Conservation (phyloP, 352 stramenopile species). For the Pythium grandisporangium region DNA sequence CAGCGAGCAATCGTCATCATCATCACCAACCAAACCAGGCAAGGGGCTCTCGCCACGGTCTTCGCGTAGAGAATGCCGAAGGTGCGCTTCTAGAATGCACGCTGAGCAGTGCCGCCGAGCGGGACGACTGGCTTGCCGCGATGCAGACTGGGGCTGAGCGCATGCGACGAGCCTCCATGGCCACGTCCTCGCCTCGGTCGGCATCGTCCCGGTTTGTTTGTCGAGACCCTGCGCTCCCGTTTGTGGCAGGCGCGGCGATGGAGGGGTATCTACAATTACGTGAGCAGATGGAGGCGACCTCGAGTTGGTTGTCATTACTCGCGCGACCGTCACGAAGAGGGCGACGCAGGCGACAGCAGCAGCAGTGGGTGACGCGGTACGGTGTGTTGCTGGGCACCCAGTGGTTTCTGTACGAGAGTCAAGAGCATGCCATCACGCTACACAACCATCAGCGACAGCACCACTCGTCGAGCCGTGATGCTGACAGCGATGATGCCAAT, state of each 20-base stretch:
- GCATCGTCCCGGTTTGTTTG: conserved; percentile 8
- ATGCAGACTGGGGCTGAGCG: conserved; percentile 8
- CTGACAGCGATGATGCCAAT: conserved; percentile 1
- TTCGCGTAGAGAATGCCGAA: conserved; percentile 53
- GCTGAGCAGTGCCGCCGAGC: conserved; percentile 21
- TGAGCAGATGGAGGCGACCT: conserved; percentile 21
- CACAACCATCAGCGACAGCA: conserved; percentile 11
- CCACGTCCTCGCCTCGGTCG: too few relatives aligned
- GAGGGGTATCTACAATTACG: conserved; percentile 59
- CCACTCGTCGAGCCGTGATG: too few relatives aligned
- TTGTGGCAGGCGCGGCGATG: conserved; percentile 51
- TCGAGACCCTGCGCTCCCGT: conserved; percentile 42
- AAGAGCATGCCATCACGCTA: conserved; percentile 33
- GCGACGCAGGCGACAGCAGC: too few relatives aligned
- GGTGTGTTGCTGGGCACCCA: conserved; percentile 60
- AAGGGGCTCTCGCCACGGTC: conserved; percentile 17
- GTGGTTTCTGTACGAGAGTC: conserved; percentile 62
- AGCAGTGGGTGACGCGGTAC: conserved; percentile 46
- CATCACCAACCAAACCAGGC: too few relatives aligned
- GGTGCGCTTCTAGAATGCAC: conserved; percentile 51
- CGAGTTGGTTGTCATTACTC: too few relatives aligned
- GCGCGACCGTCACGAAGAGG: too few relatives aligned
- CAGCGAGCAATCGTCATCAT: too few relatives aligned
- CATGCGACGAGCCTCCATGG: not conserved
- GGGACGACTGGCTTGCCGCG: conserved; percentile 25